Conservation (phyloP, 2,329 filamentous ascomycete genomes). For the Talaromyces amestolkiae region DNA sequence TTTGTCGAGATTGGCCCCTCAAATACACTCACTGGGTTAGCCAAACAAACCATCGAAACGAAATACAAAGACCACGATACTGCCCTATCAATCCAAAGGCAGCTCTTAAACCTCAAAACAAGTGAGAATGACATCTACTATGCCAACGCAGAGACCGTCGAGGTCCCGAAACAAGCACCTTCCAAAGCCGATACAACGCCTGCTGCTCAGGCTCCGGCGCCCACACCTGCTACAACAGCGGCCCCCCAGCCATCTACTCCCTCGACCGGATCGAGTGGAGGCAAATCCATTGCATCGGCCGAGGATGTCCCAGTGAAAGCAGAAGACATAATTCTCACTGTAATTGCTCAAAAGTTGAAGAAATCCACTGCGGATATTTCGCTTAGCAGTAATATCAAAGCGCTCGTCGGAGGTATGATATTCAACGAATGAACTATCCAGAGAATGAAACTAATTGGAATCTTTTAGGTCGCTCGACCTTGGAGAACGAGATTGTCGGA, state of each 20-base stretch:
- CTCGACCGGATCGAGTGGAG: background rate
- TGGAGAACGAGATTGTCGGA: conserved; percentile 97
- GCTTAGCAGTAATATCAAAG: conserved; percentile 90
- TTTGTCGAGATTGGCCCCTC: conserved; percentile 99
- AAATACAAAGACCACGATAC: conserved; percentile 99
- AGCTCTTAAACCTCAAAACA: background rate
- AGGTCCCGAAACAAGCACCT: conserved; percentile 72
- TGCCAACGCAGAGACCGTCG: conserved; percentile 35
- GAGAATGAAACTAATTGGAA: background rate
- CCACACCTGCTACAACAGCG: conserved; percentile 67
- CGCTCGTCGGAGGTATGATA: conserved; percentile 56
- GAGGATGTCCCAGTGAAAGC: conserved; percentile 78
- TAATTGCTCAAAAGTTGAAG: conserved; percentile 97
- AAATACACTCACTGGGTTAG: conserved; percentile 99
- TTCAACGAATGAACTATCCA: background rate
- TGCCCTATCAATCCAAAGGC: conserved; percentile 7
- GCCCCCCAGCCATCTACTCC: background rate
- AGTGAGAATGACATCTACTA: conserved; percentile 77
- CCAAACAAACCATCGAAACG: conserved; percentile 86
- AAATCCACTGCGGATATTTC: conserved; percentile 85
- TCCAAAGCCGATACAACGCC: conserved; percentile 46
- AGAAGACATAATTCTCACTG: conserved; percentile 78
- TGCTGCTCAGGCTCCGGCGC: conserved; percentile 53
- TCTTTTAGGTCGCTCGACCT: conserved; percentile 80
- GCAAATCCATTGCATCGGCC: background rate